Base-by-base conservation (phyloP, 768 basidiomycete species). In the Panellus pusillus region DNA sequence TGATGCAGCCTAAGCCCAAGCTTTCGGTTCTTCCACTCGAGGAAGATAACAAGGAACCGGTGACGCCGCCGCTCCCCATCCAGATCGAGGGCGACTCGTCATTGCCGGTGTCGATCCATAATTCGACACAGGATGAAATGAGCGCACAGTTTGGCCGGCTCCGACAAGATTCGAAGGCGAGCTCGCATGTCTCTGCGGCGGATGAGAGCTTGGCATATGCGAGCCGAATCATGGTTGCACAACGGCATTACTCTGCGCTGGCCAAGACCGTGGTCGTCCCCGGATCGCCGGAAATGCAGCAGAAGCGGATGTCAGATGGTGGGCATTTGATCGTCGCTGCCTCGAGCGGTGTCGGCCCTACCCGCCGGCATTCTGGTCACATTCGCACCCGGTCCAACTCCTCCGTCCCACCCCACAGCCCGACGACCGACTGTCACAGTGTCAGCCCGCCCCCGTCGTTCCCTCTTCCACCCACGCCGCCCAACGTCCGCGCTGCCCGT, bases 401-500 rank as follows among this genome's bases (percentile, higher is more conserved):
- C 2, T 84, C 83, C 8, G 63, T 79, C 52, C 50, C 66, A 65
- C 24, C 24, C 24, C 50, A 74, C 72, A 44, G 72, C 74, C 12
- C 73, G 19, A 61, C 70, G 45, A 61, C 72, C 64, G 66, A 65
- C 44, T 66, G 62, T 27, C 70, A 73, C 62, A 72, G 65, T 55
- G 69, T 73, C 46, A 74, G 69, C 62, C 82, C 83, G 9, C 87
- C 87, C 28, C 87, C 87, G 4, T 74, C 82, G 1, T 79, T 81
- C 60, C 87, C 87, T 9, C 77, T 89, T 31, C 87, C 87, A 11
- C 87, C 87, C 2, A 90, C 86, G n/a, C 87, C 87, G 28, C 85
- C 84, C 1, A 84, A 76, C 52, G 79, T 87, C 44, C 75, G 79
- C 60, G 77, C 76, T 27, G 82, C 79, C 43, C 80, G 78, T 46